Evolutionary conservation across 2,329 filamentous ascomycete species (phyloP).

Genomic region (Pseudogymnoascus sp.): DNA sequence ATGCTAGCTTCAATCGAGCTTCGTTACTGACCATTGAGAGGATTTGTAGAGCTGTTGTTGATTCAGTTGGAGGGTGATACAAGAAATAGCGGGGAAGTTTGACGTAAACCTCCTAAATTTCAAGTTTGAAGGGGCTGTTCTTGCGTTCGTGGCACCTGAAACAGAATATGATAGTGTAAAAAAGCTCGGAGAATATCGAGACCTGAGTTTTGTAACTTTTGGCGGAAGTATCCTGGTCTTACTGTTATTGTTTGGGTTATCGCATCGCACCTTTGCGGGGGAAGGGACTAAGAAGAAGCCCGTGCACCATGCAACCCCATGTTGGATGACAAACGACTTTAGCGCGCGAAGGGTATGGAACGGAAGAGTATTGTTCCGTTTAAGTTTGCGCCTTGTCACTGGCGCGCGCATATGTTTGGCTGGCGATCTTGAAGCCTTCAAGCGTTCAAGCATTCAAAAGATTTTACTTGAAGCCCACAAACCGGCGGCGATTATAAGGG

Average conservation of each 20-base stretch:
- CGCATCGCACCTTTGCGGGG: conserved; percentile 9
- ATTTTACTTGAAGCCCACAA: neutral
- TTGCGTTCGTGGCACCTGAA: conserved; percentile 13
- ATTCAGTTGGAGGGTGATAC: conserved; percentile 10
- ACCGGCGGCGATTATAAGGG: neutral
- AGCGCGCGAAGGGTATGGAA: neutral
- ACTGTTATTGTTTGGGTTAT: conserved; percentile 10
- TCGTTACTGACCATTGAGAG: neutral
- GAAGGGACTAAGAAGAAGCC: neutral
- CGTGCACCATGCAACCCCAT: conserved; percentile 3
- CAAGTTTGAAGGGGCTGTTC: conserved; percentile 13
- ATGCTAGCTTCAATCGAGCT: neutral
- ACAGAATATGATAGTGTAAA: neutral
- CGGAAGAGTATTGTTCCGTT: neutral
- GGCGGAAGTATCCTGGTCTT: conserved; percentile 4
- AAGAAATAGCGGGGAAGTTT: conserved; percentile 13
- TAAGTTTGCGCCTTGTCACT: conserved; percentile 1
- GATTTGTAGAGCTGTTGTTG: neutral
- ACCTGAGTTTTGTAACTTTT: conserved; percentile 4
- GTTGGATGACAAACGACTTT: neutral
- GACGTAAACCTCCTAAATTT: conserved; percentile 12
- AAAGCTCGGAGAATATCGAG: conserved; percentile 4
- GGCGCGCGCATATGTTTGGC: conserved; percentile 2
- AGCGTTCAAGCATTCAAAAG: neutral
- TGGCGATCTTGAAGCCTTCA: neutral